A percentile compares a stretch with the other conserved stretches of the same genome.
Evolutionary conservation across 1,139 yeast species (phyloP).

Genomic region (Saccharomycopsis phalli): DNA sequence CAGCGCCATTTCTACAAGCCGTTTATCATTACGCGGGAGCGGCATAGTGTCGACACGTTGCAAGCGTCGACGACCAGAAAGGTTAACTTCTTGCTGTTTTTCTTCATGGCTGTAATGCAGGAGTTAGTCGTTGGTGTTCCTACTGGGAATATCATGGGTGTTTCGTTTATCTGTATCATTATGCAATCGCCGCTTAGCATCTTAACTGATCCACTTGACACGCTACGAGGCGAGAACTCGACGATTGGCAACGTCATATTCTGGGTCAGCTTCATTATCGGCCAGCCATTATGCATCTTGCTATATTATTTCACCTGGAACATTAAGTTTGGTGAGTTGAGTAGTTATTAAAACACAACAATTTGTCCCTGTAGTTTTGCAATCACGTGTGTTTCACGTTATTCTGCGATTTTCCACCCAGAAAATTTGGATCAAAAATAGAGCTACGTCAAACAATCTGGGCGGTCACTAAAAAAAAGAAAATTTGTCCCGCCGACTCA

Average conservation of each 20-base stretch:
- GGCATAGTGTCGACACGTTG: constrained; percentile 4
- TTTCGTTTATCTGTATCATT: constrained; percentile 35
- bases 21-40: constrained; percentile 22
- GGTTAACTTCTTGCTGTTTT: constrained; percentile 30
- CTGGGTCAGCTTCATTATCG: constrained; percentile 37
- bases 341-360: constrained; percentile 11
- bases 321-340: constrained; percentile 26
- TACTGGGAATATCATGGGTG: constrained; percentile 37
- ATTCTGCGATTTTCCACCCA: too few species aligned
- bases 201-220: constrained; percentile 33
- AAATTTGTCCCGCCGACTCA: too few species aligned
- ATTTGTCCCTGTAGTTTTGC: too few species aligned
- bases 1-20: constrained; percentile 51
- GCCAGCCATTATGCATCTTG: constrained; percentile 37
- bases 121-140: constrained; percentile 40
- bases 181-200: constrained; percentile 34
- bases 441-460: too few species aligned
- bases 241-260: constrained; percentile 37
- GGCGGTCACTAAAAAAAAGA: too few species aligned
- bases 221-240: constrained; percentile 30
- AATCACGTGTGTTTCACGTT: too few species aligned
- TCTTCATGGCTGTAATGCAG: constrained; percentile 35
- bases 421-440: too few species aligned
- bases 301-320: constrained; percentile 38
- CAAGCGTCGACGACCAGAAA: constrained; percentile 2